A percentile compares a stretch with the other conserved stretches of the same genome.
Evolutionary conservation across 2,329 filamentous ascomycete species (phyloP).

Genomic region (Colletotrichum sp.): DNA sequence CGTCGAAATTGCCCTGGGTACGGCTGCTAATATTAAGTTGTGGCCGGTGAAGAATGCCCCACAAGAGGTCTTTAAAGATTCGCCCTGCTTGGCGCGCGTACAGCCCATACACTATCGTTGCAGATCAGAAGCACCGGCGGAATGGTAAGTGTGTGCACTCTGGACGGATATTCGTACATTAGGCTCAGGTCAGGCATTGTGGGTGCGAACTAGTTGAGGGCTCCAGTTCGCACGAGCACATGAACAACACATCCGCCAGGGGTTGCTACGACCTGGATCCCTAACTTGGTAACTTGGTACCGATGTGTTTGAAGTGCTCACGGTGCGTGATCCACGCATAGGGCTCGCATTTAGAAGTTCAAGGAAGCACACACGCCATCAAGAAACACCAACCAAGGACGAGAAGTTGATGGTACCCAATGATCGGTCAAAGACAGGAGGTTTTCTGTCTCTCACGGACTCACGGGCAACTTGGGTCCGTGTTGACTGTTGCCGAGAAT

Average conservation of each 20-base stretch:
- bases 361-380: background rate
- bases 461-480: background rate
- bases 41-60: background rate
- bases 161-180: background rate
- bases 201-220: background rate
- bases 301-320: background rate
- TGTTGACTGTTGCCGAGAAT: background rate
- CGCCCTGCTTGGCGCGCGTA: background rate
- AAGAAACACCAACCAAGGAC: background rate
- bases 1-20: slow-evolving; percentile 6
- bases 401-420: background rate
- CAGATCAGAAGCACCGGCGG: background rate
- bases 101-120: background rate
- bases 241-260: background rate
- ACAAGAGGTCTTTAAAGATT: background rate
- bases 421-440: background rate
- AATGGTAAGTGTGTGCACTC: background rate
- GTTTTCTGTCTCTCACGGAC: background rate
- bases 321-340: background rate
- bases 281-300: background rate
- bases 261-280: background rate
- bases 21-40: background rate
- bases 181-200: background rate
- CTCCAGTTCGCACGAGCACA: background rate
- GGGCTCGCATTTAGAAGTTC: background rate